Conservation (phyloP, 2,329 filamentous ascomycete genomes). For the Fusarium veterinarium region DNA sequence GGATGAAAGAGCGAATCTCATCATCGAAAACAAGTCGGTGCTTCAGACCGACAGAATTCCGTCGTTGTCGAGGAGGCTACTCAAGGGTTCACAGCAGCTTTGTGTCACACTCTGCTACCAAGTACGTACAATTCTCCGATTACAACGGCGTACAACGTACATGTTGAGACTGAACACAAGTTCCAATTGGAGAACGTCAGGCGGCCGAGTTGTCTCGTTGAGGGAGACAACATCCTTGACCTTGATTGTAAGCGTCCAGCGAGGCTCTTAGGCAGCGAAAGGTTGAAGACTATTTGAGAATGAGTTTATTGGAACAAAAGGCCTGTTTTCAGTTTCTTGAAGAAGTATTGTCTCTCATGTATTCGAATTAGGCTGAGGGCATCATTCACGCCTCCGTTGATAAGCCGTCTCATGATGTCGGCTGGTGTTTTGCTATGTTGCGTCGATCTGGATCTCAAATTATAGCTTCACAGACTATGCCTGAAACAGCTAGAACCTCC, state of each 20-base stretch:
- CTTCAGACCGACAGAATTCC: neutral
- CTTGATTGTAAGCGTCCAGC: neutral
- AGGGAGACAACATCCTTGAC: constrained; percentile 14
- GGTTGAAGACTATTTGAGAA: neutral
- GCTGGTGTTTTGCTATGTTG: neutral
- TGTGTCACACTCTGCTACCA: constrained; percentile 28
- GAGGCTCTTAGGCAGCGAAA: neutral
- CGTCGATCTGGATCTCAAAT: constrained; percentile 12
- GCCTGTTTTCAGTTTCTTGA: neutral
- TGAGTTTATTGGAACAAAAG: accelerated
- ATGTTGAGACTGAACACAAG: constrained; percentile 14
- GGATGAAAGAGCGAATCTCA: neutral
- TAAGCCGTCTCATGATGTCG: neutral
- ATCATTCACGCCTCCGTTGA: neutral
- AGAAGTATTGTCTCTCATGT: neutral
- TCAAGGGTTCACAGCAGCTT: constrained; percentile 4
- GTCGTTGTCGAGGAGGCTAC: constrained; percentile 9
- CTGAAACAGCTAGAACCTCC: constrained; percentile 20
- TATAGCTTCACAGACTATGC: constrained; percentile 13
- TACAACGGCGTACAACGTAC: neutral
- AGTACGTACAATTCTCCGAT: constrained; percentile 36
- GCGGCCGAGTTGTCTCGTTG: constrained; percentile 11
- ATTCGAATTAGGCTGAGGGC: neutral
- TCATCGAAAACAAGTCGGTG: constrained; percentile 10
- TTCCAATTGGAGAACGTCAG: constrained; percentile 20